Conservation (phyloP, 345 rosid genomes). For the Gossypium stocksii region DNA sequence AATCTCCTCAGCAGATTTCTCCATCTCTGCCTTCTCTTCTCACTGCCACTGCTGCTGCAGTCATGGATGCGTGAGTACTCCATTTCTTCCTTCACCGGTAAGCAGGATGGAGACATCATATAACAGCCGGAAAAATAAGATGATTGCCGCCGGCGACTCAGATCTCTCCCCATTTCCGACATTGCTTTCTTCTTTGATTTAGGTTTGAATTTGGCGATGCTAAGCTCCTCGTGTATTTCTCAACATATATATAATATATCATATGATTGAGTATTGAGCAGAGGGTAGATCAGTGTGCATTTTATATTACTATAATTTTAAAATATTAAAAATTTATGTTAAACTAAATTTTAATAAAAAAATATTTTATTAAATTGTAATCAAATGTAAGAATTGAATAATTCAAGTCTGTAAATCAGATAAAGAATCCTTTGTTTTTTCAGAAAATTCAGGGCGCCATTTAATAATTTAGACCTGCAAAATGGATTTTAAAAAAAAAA, state of each 20-base stretch:
- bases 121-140: constrained; percentile 34
- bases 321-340: too few relatives aligned
- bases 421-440: too few relatives aligned
- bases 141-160: constrained; percentile 28
- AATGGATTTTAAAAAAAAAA: neutral
- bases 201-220: neutral
- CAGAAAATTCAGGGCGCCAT: neutral
- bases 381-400: too few relatives aligned
- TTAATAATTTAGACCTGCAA: neutral
- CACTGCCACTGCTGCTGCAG: neutral
- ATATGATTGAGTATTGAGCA: too few relatives aligned
- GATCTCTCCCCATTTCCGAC: constrained; percentile 42
- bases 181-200: neutral
- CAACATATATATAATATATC: too few relatives aligned
- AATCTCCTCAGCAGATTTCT: constrained; percentile 42
- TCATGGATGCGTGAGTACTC: constrained; percentile 41
- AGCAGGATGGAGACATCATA: constrained; percentile 44
- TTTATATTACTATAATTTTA: too few relatives aligned
- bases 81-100: constrained; percentile 34
- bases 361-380: too few relatives aligned
- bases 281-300: too few relatives aligned
- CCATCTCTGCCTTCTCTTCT: constrained; percentile 36
- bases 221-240: constrained; percentile 8
- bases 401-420: too few relatives aligned
- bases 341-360: too few relatives aligned